These are phyloP conservation scores for Cystoisospora suis DNA, from an alignment of 169 alveolate species.

Conservation along the genomic window DNA sequence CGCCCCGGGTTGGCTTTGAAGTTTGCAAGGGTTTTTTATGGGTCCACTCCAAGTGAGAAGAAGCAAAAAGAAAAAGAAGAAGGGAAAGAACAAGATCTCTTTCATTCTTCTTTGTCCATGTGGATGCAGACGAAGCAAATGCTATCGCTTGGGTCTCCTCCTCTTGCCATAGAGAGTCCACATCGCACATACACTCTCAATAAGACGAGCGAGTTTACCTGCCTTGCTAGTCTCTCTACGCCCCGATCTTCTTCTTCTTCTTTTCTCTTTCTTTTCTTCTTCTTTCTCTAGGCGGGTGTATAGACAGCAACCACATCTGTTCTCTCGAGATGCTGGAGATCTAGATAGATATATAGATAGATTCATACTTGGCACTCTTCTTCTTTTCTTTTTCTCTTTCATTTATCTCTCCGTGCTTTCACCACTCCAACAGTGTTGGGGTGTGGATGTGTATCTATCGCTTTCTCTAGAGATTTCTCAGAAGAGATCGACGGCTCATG, in stretches of 20 bases:
- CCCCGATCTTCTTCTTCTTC: background rate
- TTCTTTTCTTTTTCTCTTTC: background rate
- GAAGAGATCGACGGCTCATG: background rate
- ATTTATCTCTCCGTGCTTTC: background rate
- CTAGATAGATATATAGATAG: too few relatives aligned
- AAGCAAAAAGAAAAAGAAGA: too few relatives aligned
- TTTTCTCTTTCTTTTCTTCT: background rate
- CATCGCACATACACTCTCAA: background rate
- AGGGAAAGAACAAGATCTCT: background rate
- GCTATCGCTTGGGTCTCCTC: background rate
- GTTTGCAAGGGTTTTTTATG: too few relatives aligned
- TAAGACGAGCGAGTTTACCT: too few relatives aligned
- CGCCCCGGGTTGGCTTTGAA: too few relatives aligned
- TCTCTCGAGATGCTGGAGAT: background rate
- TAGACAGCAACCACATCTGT: background rate
- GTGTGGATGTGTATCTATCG: background rate
- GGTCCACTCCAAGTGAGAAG: too few relatives aligned
- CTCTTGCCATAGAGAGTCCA: background rate
- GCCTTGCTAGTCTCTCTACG: background rate
- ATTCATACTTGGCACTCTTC: background rate
- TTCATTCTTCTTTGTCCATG: background rate
- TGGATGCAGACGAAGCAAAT: too few relatives aligned
- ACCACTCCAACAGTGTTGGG: background rate
- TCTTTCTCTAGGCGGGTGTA: background rate
- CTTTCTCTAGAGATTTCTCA: too few relatives aligned